These are phyloP conservation scores for Byssothecium circinans DNA, from an alignment of 2,329 filamentous ascomycete species.

Conservation along the genomic window DNA sequence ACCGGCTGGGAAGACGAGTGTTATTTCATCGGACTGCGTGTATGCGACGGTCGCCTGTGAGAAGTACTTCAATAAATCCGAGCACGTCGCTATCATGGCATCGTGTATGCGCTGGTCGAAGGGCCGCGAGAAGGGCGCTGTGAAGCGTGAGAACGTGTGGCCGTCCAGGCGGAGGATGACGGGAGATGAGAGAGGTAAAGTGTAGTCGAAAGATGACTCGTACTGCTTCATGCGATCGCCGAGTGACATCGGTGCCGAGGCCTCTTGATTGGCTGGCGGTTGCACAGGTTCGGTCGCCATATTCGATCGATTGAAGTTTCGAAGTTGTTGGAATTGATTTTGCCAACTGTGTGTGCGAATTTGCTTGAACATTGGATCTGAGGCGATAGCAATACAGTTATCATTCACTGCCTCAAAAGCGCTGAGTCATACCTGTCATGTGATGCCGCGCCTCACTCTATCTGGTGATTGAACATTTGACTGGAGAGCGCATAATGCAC, in stretches of 20 bases:
- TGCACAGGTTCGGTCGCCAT: background rate
- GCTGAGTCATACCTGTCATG: too few species aligned
- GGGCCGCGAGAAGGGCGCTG: constrained; percentile 27
- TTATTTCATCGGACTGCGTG: constrained; percentile 40
- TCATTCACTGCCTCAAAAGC: too few species aligned
- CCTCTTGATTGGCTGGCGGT: constrained; percentile 1
- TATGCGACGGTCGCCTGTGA: constrained; percentile 32
- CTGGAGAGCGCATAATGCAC: too few species aligned
- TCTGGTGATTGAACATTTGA: too few species aligned
- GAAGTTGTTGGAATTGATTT: too few species aligned
- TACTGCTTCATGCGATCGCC: constrained; percentile 38
- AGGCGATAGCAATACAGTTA: too few species aligned
- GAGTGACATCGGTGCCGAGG: constrained; percentile 12
- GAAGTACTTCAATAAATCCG: constrained; percentile 32
- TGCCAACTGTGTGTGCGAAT: too few species aligned
- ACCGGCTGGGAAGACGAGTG: constrained; percentile 32
- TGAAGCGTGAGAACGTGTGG: constrained; percentile 36
- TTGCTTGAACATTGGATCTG: too few species aligned
- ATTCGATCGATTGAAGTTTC: too few species aligned
- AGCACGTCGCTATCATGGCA: constrained; percentile 31
- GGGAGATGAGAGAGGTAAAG: constrained; percentile 20
- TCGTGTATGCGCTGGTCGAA: constrained; percentile 37
- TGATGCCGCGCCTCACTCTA: too few species aligned
- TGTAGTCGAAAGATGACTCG: constrained; percentile 29
- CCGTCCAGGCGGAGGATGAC: constrained; percentile 35